Evolutionary conservation across 2,329 filamentous ascomycete species (phyloP), one percentile per base, ranked within the genome.

Genomic region (Macrophomina tecta): DNA sequence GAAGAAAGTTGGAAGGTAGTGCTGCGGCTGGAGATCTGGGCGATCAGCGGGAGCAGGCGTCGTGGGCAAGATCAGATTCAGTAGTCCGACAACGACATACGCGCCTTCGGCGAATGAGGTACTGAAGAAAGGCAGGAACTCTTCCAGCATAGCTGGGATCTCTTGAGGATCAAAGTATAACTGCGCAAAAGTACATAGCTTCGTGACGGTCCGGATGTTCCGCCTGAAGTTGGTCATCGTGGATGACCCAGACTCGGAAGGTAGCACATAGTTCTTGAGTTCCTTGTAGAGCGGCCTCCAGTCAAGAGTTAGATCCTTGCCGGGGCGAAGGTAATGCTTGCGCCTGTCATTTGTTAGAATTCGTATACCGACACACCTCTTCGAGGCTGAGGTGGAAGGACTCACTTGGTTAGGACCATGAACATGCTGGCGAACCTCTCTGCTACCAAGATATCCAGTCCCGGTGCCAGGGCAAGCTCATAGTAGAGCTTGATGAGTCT

Each of bases 391-490:
- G 52, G 16, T 8, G 11, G 8, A 14, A 16, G 4, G 66, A 82
- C 89, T 79, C 82, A 95, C 93, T 95, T 96, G n/a, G 94, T 97
- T 72, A 99, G 82, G 11, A 92, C 89, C 79, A 97, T 91, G 75
- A 98, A 94, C 94, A 98, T 98, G 83, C 92, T 95, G 53, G 94
- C 87, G 77, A 99, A 99, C 68, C 94, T 88, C 80, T 99, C 96
- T 4, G 93, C 87, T 8, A 94, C 89, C 68, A 85, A 86, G 62
- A 87, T 86, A 75, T 98, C 94, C 66, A 99, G 85, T 3, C 96
- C 95, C 0, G 94, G 95, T 34, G 95, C 92, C 68, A 99, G 85
- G 5, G 93, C 87, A 68, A 99, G 90, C 81, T 97, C 93, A 80
- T 97, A 99, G 82, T 97, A 99, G 45, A 99, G 85, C 81, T 90